These are phyloP conservation scores for Aspergillus ellipticus DNA, from an alignment of 495 filamentous ascomycete species.

Conservation along the genomic window DNA sequence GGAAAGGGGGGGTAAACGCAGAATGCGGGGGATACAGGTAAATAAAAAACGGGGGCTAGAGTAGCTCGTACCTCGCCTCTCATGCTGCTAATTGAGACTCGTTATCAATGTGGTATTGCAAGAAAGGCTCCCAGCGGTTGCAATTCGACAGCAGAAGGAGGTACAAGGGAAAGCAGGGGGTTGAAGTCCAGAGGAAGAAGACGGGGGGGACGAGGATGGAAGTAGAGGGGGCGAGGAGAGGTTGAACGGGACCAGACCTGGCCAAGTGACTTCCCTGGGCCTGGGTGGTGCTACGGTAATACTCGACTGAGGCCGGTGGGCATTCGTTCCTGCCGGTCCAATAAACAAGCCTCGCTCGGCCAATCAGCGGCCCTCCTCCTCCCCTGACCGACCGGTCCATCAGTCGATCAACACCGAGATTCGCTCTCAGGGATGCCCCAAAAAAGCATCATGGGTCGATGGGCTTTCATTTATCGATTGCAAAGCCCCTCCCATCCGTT, in stretches of 20 bases:
- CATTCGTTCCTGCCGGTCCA: conserved; percentile 9
- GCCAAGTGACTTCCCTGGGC: no score
- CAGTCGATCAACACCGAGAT: neutral
- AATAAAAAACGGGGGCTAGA: conserved; percentile 12
- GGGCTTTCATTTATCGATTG: neutral
- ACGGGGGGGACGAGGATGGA: conserved; percentile 4
- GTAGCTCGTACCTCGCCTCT: conserved; percentile 32
- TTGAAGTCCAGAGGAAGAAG: neutral
- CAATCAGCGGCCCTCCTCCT: conserved; percentile 6
- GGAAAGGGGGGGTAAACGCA: conserved; percentile 15
- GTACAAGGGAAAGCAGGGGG: neutral
- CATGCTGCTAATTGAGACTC: conserved; percentile 20
- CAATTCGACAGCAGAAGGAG: neutral
- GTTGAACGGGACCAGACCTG: no score
- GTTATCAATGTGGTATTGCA: neutral
- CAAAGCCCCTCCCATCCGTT: neutral
- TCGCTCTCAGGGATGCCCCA: neutral
- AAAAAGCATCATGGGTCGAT: neutral
- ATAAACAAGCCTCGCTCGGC: conserved; percentile 3
- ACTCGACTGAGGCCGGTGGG: neutral
- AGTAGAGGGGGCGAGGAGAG: neutral
- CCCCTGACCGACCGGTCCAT: conserved; percentile 7
- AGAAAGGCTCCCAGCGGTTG: neutral
- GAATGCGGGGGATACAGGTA: conserved; percentile 15
- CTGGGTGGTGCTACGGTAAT: neutral